These are phyloP conservation scores for Begonia fuchsioides DNA, from an alignment of 306 rosid genomes.

Conservation along the genomic window DNA sequence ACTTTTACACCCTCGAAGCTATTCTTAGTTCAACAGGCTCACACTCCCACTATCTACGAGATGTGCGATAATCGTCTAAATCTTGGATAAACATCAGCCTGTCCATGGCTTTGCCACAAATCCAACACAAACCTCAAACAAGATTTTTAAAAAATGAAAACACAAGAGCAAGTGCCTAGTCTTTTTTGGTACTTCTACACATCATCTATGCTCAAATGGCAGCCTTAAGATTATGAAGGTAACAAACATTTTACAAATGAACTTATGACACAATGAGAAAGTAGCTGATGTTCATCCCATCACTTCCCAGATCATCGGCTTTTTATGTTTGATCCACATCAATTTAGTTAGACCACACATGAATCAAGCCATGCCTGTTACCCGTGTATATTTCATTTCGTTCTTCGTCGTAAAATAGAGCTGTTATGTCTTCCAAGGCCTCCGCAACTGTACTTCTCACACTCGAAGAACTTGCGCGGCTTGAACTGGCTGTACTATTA, in stretches of 20 bases:
- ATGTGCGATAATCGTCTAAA: too few species aligned
- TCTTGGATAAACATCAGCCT: too few species aligned
- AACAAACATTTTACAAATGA: constrained; percentile 8
- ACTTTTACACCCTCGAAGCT: too few species aligned
- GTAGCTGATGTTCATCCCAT: constrained; percentile 7
- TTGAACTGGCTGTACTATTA: constrained; percentile 30
- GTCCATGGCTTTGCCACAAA: too few species aligned
- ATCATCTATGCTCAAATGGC: too few species aligned
- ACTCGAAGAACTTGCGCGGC: constrained; percentile 20
- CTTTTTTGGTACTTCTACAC: too few species aligned
- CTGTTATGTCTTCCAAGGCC: constrained; percentile 86
- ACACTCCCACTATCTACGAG: too few species aligned
- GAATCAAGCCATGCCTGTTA: constrained; percentile 67
- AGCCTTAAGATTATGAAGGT: background rate
- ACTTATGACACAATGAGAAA: constrained; percentile 15
- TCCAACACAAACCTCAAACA: too few species aligned
- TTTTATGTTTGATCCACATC: background rate
- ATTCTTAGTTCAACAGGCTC: too few species aligned
- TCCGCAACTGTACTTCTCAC: constrained; percentile 63
- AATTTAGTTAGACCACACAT: constrained; percentile 84
- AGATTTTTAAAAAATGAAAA: too few species aligned
- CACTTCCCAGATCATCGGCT: background rate
- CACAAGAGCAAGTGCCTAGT: too few species aligned
- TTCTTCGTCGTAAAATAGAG: constrained; percentile 81
- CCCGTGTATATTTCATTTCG: constrained; percentile 86